These are phyloP conservation scores for Trametes elegans DNA, from an alignment of 768 basidiomycete species.

Conservation along the genomic window DNA sequence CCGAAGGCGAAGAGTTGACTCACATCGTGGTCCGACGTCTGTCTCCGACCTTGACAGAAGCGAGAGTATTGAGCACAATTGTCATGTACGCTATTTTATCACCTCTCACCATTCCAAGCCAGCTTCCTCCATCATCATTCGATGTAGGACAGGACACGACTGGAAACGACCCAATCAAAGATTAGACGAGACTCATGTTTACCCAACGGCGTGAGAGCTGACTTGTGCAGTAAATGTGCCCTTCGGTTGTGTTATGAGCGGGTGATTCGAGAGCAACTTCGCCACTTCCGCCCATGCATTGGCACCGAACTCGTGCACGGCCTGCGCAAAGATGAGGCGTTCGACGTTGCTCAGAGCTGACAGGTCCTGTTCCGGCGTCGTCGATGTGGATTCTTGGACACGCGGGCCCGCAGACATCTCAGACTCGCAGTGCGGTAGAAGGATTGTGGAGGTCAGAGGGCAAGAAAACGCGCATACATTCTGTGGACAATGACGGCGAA, in stretches of 20 bases:
- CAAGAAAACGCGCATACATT: conserved; percentile 4
- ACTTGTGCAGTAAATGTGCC: conserved; percentile 71
- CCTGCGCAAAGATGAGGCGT: conserved; percentile 80
- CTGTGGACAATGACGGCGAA: not conserved
- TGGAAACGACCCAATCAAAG: conserved; percentile 34
- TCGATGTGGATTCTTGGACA: conserved; percentile 7
- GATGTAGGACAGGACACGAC: conserved; percentile 70
- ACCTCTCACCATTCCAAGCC: conserved; percentile 64
- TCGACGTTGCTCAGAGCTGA: conserved; percentile 46
- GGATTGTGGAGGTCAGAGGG: not conserved
- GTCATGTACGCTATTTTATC: too few relatives aligned
- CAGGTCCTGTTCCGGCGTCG: conserved; percentile 16
- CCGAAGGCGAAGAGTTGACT: not conserved
- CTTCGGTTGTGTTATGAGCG: conserved; percentile 61
- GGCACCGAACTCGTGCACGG: conserved; percentile 79
- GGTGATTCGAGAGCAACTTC: conserved; percentile 65
- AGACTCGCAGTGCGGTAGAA: not conserved
- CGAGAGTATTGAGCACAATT: conserved; percentile 2
- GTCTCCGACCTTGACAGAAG: conserved; percentile 42
- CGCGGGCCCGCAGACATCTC: conserved; percentile 18
- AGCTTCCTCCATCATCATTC: conserved; percentile 65
- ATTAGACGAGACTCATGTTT: conserved; percentile 7
- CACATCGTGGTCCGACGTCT: conserved; percentile 52
- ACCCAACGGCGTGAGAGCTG: conserved; percentile 13
- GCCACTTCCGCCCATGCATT: conserved; percentile 67